These are phyloP conservation scores for Sutorius australiensis DNA, from an alignment of 768 basidiomycete genomes.

Conservation along the genomic window DNA sequence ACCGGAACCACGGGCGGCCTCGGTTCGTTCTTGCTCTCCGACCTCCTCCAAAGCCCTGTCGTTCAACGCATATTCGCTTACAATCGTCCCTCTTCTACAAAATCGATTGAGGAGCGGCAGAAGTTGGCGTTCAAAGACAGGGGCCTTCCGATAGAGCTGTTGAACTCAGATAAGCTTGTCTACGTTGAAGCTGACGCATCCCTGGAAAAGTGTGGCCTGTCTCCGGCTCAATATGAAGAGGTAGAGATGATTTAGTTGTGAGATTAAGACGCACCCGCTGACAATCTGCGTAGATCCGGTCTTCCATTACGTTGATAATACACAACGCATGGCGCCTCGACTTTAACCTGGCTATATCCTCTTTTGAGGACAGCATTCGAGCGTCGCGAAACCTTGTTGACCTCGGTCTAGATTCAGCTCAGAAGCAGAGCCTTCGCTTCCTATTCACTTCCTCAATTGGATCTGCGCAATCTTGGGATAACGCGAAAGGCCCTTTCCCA, in stretches of 20 bases:
- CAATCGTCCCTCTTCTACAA: slow-evolving; percentile 28
- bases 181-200: slow-evolving; percentile 34
- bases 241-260: background rate
- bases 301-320: slow-evolving; percentile 35
- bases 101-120: slow-evolving; percentile 26
- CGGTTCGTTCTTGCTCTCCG: slow-evolving; percentile 34
- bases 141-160: slow-evolving; percentile 26
- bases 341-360: slow-evolving; percentile 39
- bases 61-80: slow-evolving; percentile 32
- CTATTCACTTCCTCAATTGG: slow-evolving; percentile 42
- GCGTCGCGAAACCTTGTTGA: slow-evolving; percentile 35
- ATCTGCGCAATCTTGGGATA: slow-evolving; percentile 32
- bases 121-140: slow-evolving; percentile 27
- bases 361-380: slow-evolving; percentile 41
- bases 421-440: slow-evolving; percentile 28
- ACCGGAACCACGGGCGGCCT: slow-evolving; percentile 42
- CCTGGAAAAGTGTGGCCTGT: slow-evolving; percentile 30
- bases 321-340: slow-evolving; percentile 47
- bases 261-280: background rate
- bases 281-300: slow-evolving; percentile 24
- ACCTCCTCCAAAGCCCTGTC: slow-evolving; percentile 19
- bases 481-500: slow-evolving; percentile 29
- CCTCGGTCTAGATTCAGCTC: slow-evolving; percentile 31
- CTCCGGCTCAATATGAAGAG: slow-evolving; percentile 17
- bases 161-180: slow-evolving; percentile 32